These are phyloP conservation scores for Sordaria brevicollis DNA, from an alignment of 495 filamentous ascomycete genomes.

Conservation along the genomic window DNA sequence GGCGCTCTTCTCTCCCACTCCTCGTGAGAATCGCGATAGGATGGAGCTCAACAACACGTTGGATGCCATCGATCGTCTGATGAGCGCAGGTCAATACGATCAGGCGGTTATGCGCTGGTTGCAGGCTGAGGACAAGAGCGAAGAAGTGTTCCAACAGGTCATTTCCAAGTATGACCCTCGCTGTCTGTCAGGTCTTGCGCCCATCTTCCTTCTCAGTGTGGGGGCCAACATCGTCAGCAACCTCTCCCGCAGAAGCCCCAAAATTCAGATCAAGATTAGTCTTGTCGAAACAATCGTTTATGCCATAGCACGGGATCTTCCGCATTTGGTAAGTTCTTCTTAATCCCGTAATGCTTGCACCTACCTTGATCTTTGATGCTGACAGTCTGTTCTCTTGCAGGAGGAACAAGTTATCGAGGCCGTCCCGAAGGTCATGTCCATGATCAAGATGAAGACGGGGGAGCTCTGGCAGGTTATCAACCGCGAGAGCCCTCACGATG, in stretches of 20 bases:
- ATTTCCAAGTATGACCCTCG: conserved; percentile 63
- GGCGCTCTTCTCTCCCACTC: conserved; percentile 24
- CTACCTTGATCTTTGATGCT: conserved; percentile 7
- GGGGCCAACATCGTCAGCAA: conserved; percentile 68
- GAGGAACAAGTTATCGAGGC: conserved; percentile 68
- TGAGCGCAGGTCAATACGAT: conserved; percentile 58
- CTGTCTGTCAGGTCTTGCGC: conserved; percentile 60
- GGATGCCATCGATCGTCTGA: conserved; percentile 50
- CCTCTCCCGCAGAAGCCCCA: conserved; percentile 45
- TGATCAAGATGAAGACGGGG: conserved; percentile 62
- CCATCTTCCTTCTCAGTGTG: conserved; percentile 73
- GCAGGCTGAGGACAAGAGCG: conserved; percentile 61
- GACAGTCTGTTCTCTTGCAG: conserved; percentile 29
- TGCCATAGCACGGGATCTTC: conserved; percentile 30
- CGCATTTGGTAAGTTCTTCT: conserved; percentile 34
- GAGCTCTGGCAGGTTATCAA: conserved; percentile 58
- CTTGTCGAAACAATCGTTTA: conserved; percentile 70
- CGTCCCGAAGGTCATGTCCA: conserved; percentile 59
- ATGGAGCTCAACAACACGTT: conserved; percentile 56
- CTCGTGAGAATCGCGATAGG: conserved; percentile 31
- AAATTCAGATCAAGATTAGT: conserved; percentile 46
- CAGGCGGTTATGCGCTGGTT: conserved; percentile 68
- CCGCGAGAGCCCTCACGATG: conserved; percentile 49
- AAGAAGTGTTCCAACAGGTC: conserved; percentile 71
- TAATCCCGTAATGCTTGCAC: not conserved